These are phyloP conservation scores for Thermothelomyces thermophilus DNA, from an alignment of 2,329 filamentous ascomycete genomes.

Conservation along the genomic window DNA sequence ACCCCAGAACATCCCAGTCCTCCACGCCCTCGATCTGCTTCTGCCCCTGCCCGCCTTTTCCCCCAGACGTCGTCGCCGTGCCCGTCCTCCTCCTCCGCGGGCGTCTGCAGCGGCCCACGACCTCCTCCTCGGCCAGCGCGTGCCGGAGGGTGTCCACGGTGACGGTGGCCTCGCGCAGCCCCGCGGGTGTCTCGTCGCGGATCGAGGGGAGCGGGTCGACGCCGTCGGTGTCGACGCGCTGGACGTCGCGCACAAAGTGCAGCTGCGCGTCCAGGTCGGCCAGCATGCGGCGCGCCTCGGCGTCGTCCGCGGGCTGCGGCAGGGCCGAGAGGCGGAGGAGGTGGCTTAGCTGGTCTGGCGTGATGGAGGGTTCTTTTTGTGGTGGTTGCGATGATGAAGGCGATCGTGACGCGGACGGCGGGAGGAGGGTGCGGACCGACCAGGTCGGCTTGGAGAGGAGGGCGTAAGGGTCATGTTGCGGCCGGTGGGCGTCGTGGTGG, in stretches of 20 bases:
- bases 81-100: slow-evolving; percentile 29
- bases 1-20: slow-evolving; percentile 64
- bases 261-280: slow-evolving; percentile 73
- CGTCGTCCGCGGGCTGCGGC: slow-evolving; percentile 56
- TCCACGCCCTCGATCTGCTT: slow-evolving; percentile 43
- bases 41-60: not conserved
- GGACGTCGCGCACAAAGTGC: slow-evolving; percentile 83
- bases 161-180: slow-evolving; percentile 51
- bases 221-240: slow-evolving; percentile 65
- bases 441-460: slow-evolving; percentile 59
- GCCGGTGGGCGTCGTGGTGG: not conserved
- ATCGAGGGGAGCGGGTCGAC: slow-evolving; percentile 71
- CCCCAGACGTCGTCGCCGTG: not conserved
- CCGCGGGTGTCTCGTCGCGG: slow-evolving; percentile 65
- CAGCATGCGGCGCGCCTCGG: slow-evolving; percentile 65
- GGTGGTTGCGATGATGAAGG: not conserved
- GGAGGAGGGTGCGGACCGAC: slow-evolving; percentile 71
- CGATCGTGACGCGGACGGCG: not conserved
- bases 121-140: slow-evolving; percentile 53
- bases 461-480: slow-evolving; percentile 30
- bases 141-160: slow-evolving; percentile 47
- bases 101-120: slow-evolving; percentile 49
- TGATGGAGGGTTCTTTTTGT: slow-evolving; percentile 41
- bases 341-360: slow-evolving; percentile 66
- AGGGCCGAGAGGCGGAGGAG: slow-evolving; percentile 86